Percentiles rank a stretch among this genome's conserved stretches.
These are phyloP conservation scores for Gynostemma pentaphyllum DNA, from an alignment of 306 rosid species.

Conservation along the genomic window DNA sequence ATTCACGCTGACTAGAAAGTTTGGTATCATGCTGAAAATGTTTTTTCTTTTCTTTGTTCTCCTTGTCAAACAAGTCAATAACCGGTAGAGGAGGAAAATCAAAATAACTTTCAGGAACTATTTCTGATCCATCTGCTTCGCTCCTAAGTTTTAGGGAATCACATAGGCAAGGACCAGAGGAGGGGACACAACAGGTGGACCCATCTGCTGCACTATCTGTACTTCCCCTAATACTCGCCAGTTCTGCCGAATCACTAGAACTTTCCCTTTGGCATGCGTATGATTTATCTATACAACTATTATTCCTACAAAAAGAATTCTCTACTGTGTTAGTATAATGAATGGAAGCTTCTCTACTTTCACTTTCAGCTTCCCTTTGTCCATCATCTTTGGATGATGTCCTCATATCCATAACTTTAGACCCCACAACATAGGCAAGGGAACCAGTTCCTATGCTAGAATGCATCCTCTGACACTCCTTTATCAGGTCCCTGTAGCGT, in stretches of 20 bases:
- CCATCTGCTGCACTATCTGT: slow-evolving; percentile 34
- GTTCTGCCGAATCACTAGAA: slow-evolving; percentile 43
- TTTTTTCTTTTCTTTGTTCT: slow-evolving; percentile 27
- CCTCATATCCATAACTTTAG: slow-evolving; percentile 92
- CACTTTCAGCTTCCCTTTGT: slow-evolving; percentile 30
- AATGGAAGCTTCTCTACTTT: slow-evolving; percentile 33
- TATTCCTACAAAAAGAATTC: slow-evolving; percentile 29
- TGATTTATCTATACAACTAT: slow-evolving; percentile 33
- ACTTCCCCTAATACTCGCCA: slow-evolving; percentile 44
- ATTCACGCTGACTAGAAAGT: slow-evolving; percentile 21
- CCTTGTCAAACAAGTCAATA: slow-evolving; percentile 48
- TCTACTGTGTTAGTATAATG: slow-evolving; percentile 32
- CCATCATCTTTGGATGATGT: slow-evolving; percentile 47
- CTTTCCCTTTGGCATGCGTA: slow-evolving; percentile 34
- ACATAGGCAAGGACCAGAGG: slow-evolving; percentile 32
- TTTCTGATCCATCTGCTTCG: slow-evolving; percentile 41
- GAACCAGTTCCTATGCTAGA: slow-evolving; percentile 93
- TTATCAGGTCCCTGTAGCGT: slow-evolving; percentile 55
- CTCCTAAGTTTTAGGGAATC: slow-evolving; percentile 31
- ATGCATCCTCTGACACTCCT: slow-evolving; percentile 81
- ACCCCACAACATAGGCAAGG: slow-evolving; percentile 81
- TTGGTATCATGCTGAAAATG: slow-evolving; percentile 22
- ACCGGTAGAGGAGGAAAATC: slow-evolving; percentile 62
- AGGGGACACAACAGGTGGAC: slow-evolving; percentile 20
- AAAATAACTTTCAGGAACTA: slow-evolving; percentile 32